Conservation (phyloP, 2,329 filamentous ascomycete genomes). For the Exophiala oligosperma region DNA sequence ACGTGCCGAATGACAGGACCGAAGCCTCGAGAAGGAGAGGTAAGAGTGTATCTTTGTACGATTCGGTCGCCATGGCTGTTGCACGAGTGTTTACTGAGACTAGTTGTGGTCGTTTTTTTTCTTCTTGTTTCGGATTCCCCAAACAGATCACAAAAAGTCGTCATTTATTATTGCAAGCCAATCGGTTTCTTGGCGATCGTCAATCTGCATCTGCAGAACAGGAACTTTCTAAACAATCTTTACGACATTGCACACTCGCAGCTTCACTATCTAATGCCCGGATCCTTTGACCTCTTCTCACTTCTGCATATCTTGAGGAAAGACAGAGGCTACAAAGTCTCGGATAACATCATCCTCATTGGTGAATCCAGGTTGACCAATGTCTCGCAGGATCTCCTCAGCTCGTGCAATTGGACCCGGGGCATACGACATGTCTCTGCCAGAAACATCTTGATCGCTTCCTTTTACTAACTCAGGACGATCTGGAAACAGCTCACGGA, state of each 20-base stretch:
- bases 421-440: background rate
- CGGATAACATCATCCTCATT: background rate
- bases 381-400: background rate
- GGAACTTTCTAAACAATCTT: too few species aligned
- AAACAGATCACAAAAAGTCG: too few species aligned
- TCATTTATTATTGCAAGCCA: too few species aligned
- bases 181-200: background rate
- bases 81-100: background rate
- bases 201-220: background rate
- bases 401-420: background rate
- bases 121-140: too few species aligned
- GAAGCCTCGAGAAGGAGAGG: conserved; percentile 41
- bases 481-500: conserved; percentile 1
- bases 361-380: background rate
- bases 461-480: background rate
- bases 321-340: background rate
- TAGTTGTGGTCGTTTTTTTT: background rate
- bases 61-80: conserved; percentile 20
- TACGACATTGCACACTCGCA: too few species aligned
- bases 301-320: background rate
- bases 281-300: too few species aligned
- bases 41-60: conserved; percentile 38
- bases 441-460: background rate
- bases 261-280: too few species aligned
- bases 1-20: conserved; percentile 44